These are phyloP conservation scores for Pythium dissimile DNA, from an alignment of 352 stramenopile species.

Conservation along the genomic window DNA sequence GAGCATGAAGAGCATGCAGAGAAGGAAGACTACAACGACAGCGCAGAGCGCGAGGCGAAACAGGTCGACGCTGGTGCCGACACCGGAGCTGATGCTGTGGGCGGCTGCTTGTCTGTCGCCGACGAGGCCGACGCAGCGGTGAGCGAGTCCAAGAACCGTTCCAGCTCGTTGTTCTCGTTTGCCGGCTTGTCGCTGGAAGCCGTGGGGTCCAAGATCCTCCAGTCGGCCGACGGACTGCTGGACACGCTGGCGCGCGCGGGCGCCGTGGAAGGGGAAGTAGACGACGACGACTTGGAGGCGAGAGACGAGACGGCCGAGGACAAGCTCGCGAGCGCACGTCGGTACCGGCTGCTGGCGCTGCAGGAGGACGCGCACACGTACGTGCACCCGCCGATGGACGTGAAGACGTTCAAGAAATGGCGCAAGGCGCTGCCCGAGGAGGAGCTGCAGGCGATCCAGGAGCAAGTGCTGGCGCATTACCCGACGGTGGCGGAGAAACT, in stretches of 20 bases:
- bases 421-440: conserved; percentile 25
- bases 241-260: conserved; percentile 38
- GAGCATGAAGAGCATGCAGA: conserved; percentile 5
- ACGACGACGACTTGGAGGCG: conserved; percentile 36
- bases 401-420: conserved; percentile 70
- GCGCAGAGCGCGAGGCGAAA: neutral
- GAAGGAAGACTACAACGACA: conserved; percentile 1
- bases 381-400: conserved; percentile 44
- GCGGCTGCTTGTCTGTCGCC: too few species aligned
- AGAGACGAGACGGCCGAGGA: conserved; percentile 30
- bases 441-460: conserved; percentile 41
- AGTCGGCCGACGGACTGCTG: conserved; percentile 62
- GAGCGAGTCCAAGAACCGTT: neutral
- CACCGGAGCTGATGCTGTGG: neutral
- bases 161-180: conserved; percentile 53
- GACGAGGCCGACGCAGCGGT: conserved; percentile 1
- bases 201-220: conserved; percentile 66
- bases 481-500: conserved; percentile 55
- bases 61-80: conserved; percentile 1
- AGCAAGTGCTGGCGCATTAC: conserved; percentile 62
- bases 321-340: conserved; percentile 36
- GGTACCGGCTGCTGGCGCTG: conserved; percentile 55
- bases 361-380: conserved; percentile 70
- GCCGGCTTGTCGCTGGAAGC: conserved; percentile 43
- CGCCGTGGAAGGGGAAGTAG: conserved; percentile 24